phyloP scores from a whole-genome alignment of 768 basidiomycete species.

The Neoboletus subvelutipes region DNA sequence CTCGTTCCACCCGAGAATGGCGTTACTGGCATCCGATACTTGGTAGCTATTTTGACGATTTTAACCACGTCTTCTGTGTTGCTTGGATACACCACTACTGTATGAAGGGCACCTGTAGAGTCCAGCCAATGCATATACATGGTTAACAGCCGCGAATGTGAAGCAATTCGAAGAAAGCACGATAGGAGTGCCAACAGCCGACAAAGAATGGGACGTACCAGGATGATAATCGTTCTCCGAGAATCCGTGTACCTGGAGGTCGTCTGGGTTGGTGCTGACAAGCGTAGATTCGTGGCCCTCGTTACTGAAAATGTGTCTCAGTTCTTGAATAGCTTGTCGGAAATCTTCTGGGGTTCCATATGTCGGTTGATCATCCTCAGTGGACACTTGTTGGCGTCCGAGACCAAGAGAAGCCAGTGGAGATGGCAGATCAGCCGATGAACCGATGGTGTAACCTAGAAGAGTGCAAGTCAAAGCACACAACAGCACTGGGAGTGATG shows the following conservation, averaged over 20 bases:
- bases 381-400: neutral
- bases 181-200: too few species aligned
- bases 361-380: conserved; percentile 20
- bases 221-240: conserved; percentile 52
- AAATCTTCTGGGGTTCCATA: conserved; percentile 59
- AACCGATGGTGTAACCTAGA: conserved; percentile 25
- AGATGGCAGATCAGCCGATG: conserved; percentile 3
- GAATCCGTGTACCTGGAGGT: conserved; percentile 54
- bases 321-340: conserved; percentile 48
- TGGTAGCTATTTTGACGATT: conserved; percentile 71
- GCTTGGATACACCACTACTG: conserved; percentile 61
- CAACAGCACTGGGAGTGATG: conserved; percentile 8
- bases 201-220: conserved; percentile 34
- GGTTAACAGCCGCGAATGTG: neutral
- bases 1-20: conserved; percentile 82
- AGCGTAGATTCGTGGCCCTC: conserved; percentile 5
- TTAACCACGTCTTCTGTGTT: conserved; percentile 81
- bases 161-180: neutral
- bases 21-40: conserved; percentile 73
- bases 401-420: conserved; percentile 8
- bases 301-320: conserved; percentile 38
- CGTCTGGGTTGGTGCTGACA: conserved; percentile 52
- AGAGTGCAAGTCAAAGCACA: conserved; percentile 19
- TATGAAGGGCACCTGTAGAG: conserved; percentile 43
- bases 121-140: neutral